Percentiles rank a stretch among this genome's conserved stretches.
These are phyloP conservation scores for Neltuma alba DNA, from an alignment of 306 rosid genomes.

Conservation along the genomic window DNA sequence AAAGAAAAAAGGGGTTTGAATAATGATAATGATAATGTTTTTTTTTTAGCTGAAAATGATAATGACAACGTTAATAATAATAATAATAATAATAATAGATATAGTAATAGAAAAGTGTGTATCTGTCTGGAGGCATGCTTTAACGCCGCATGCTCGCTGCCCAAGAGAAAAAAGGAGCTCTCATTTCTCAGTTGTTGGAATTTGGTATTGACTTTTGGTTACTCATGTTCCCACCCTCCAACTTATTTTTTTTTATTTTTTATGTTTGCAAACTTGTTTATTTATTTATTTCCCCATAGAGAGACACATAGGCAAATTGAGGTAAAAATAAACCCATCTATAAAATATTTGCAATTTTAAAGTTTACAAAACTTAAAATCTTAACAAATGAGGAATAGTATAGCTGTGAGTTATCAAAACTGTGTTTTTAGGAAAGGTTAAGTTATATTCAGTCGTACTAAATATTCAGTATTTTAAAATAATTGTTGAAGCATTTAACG, in stretches of 20 bases:
- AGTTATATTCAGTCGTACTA: too few species aligned
- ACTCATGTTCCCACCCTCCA: neutral
- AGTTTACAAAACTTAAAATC: neutral
- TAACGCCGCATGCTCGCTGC: neutral
- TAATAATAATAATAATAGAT: too few species aligned
- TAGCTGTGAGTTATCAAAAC: neutral
- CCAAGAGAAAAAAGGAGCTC: neutral
- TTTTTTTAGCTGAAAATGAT: too few species aligned
- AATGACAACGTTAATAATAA: neutral
- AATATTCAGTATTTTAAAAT: too few species aligned
- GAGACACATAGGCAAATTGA: too few species aligned
- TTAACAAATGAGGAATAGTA: neutral
- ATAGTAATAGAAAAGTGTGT: neutral
- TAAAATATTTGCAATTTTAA: neutral
- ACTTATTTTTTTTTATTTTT: neutral
- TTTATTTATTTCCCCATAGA: too few species aligned
- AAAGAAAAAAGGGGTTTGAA: neutral
- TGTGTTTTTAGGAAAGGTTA: neutral
- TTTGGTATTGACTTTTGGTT: slow-evolving; percentile 14
- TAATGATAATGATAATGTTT: neutral
- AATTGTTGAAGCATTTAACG: too few species aligned
- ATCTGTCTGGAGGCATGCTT: neutral
- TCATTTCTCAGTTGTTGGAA: slow-evolving; percentile 17
- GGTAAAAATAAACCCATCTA: neutral
- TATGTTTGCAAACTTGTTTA: too few species aligned